phyloP scores from a whole-genome alignment of 768 basidiomycete genomes.

The Trametes maxima region DNA sequence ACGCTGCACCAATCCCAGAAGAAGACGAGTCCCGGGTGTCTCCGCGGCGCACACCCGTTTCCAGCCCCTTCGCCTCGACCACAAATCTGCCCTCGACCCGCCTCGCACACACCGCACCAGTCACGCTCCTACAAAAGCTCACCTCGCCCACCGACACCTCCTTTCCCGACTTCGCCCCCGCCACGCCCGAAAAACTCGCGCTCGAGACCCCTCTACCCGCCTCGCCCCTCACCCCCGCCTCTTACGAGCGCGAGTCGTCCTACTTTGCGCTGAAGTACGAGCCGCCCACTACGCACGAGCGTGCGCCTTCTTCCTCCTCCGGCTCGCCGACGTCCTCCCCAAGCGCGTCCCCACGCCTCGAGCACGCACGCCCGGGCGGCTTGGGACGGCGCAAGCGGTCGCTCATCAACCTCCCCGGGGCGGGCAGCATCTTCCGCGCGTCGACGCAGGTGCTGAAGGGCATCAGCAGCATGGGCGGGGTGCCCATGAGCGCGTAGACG shows the following conservation, averaged over 20 bases:
- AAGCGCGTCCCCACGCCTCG: conserved; percentile 14
- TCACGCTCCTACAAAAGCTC: background rate
- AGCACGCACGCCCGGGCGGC: background rate
- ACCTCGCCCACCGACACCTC: background rate
- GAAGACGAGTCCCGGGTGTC: conserved; percentile 35
- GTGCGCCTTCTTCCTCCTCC: background rate
- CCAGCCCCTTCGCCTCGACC: conserved; percentile 13
- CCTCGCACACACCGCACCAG: background rate
- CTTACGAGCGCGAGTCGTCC: background rate
- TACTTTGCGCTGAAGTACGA: conserved; percentile 13
- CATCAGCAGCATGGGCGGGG: conserved; percentile 27
- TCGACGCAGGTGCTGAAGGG: conserved; percentile 34
- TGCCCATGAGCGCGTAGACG: conserved; percentile 23
- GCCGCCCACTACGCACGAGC: background rate
- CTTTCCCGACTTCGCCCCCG: background rate
- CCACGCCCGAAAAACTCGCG: background rate
- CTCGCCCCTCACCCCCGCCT: background rate
- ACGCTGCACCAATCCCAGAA: conserved; percentile 22
- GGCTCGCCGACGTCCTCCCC: conserved; percentile 13
- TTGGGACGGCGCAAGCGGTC: conserved; percentile 13
- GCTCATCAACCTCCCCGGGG: conserved; percentile 16
- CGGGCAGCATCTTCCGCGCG: conserved; percentile 30
- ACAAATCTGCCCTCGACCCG: conserved; percentile 8
- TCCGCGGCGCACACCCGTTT: conserved; percentile 20
- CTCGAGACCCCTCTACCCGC: conserved; percentile 17